Conservation (phyloP, 2,329 filamentous ascomycete genomes). For the Pleomassaria siparia region DNA sequence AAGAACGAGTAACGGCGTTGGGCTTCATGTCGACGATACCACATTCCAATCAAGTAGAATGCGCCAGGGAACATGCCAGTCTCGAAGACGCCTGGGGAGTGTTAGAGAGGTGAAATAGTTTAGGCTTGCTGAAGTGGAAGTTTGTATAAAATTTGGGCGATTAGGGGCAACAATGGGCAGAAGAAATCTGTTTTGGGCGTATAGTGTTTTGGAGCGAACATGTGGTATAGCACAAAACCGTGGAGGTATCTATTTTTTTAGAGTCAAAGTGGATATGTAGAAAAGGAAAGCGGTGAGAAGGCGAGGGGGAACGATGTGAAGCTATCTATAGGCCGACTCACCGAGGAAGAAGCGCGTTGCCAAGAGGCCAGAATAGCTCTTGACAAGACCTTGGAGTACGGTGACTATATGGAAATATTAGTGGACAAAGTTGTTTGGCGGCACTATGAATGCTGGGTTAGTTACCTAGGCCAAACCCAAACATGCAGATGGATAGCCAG, state of each 20-base stretch:
- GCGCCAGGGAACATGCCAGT: conserved; percentile 64
- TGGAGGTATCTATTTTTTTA: too few species aligned
- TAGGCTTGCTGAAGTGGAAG: too few species aligned
- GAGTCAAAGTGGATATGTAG: too few species aligned
- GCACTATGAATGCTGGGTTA: background rate
- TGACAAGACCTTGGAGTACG: conserved; percentile 73
- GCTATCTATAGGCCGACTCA: background rate
- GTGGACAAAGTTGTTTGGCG: background rate
- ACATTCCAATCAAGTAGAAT: conserved; percentile 79
- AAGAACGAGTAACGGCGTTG: conserved; percentile 94
- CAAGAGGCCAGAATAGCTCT: conserved; percentile 76
- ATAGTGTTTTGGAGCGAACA: too few species aligned
- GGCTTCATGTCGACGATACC: conserved; percentile 84
- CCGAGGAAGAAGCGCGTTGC: conserved; percentile 82
- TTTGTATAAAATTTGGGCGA: too few species aligned
- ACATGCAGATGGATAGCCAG: conserved; percentile 77
- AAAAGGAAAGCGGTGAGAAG: too few species aligned
- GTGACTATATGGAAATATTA: conserved; percentile 51
- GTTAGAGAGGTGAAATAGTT: background rate
- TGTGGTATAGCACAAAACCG: too few species aligned
- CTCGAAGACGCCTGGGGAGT: conserved; percentile 42
- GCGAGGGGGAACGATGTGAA: too few species aligned
- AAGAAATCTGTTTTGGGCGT: too few species aligned
- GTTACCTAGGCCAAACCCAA: conserved; percentile 68
- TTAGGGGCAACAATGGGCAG: too few species aligned